Base-by-base conservation (phyloP, 306 rosid genomes). In the Chamaecrista fasciculata region DNA sequence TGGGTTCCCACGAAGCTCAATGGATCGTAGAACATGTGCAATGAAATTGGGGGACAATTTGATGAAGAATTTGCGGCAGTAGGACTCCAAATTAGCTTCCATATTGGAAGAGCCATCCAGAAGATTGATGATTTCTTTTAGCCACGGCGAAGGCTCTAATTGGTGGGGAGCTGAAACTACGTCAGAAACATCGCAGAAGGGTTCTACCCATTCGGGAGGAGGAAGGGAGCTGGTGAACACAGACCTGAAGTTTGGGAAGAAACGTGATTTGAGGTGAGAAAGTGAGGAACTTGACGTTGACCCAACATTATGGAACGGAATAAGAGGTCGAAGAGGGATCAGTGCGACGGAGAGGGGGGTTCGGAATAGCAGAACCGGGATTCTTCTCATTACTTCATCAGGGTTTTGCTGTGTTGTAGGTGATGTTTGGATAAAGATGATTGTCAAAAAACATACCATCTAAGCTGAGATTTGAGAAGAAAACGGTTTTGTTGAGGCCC, bases 181-280 rank as follows among this genome's bases (percentile, higher is more conserved):
- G 73, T 90, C 98, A 21, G 97, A 90, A 81, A 86, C 78, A 72
- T 90, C 89, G 37, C 58, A 74, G 76, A 80, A 86, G 24, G 97
- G 97, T 58, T 94, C 87, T 28, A 91, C 68, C 79, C 96, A 82
- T 77, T 94, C 95, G 3, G 83, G 92, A 26, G 92, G 96, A 69
- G 93, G 96, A 51, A 80, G 80, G 24, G 83, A 49, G 72, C 71
- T 58, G 31, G 85, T 80, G 74, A 73, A 74, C 34, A 73, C 25
- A 71, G 75, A 73, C 77, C 83, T 76, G 76, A 61, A 20, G 62
- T 78, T 70, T 34, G 79, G 25, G 57, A 29, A 28, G 64, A 67
- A 50, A 53, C 46, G 47, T 24, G 62, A 48, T 19, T 29, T 2
- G 40, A 73, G 60, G 47, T 39, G 21, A 48, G 37, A 37, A 60